These are phyloP conservation scores for Parastagonospora avenae DNA, from an alignment of 2,329 filamentous ascomycete species.

Conservation along the genomic window DNA sequence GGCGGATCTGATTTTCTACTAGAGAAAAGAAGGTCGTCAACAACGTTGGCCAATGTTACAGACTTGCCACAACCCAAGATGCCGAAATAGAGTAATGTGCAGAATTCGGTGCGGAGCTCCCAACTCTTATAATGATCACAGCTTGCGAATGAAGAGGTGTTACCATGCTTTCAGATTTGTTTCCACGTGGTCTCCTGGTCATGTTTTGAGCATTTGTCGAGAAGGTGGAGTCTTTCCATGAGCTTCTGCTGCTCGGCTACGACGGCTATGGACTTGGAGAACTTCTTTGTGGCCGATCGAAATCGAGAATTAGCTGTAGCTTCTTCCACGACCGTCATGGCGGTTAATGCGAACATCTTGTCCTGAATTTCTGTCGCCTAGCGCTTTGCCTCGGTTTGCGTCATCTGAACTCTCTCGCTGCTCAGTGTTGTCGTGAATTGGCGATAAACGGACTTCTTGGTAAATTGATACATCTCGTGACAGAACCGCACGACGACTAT, in stretches of 20 bases:
- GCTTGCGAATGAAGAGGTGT: conserved; percentile 31
- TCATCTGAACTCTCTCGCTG: background rate
- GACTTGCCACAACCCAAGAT: conserved; percentile 55
- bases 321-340: too few relatives aligned
- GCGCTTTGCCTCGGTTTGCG: background rate
- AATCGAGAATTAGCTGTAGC: conserved; percentile 26
- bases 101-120: conserved; percentile 24
- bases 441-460: conserved; percentile 34
- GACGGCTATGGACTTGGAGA: conserved; percentile 20
- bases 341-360: too few relatives aligned
- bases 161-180: conserved; percentile 48
- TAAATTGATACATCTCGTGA: conserved; percentile 38
- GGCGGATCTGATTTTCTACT: background rate
- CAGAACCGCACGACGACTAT: conserved; percentile 42
- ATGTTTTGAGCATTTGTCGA: conserved; percentile 51
- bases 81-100: conserved; percentile 45
- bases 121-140: conserved; percentile 32
- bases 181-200: conserved; percentile 51
- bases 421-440: background rate
- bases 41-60: conserved; percentile 52
- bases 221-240: conserved; percentile 29
- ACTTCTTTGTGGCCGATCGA: conserved; percentile 17
- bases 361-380: conserved; percentile 39
- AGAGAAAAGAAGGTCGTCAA: conserved; percentile 31
- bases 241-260: conserved; percentile 19